Conservation (phyloP, 352 stramenopile genomes). For the Pythium guiyangense region DNA sequence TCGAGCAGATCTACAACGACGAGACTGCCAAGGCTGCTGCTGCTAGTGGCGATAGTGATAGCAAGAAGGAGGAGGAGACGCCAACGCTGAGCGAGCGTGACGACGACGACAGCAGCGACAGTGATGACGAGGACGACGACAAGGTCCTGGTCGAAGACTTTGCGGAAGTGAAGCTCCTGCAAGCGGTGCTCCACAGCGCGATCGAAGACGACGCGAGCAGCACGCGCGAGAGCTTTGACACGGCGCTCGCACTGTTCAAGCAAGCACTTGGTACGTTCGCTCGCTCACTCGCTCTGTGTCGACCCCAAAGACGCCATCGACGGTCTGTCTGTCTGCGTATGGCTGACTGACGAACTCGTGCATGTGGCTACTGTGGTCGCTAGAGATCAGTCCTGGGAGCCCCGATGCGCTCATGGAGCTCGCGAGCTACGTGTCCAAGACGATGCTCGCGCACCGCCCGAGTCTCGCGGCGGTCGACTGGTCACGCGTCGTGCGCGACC, state of each 20-base stretch:
- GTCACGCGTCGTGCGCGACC: slow-evolving; percentile 33
- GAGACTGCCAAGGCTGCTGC: slow-evolving; percentile 13
- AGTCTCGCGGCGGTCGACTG: slow-evolving; percentile 20
- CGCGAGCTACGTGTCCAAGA: slow-evolving; percentile 55
- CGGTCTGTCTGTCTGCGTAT: neutral
- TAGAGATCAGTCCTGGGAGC: slow-evolving; percentile 44
- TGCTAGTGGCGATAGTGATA: neutral
- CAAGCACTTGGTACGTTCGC: slow-evolving; percentile 31
- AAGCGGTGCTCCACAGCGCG: slow-evolving; percentile 53
- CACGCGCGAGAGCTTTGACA: slow-evolving; percentile 26
- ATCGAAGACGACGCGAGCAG: slow-evolving; percentile 28
- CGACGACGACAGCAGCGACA: neutral
- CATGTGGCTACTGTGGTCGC: neutral
- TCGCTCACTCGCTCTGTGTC: neutral
- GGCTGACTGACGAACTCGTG: neutral
- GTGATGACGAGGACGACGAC: slow-evolving; percentile 29
- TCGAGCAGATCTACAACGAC: slow-evolving; percentile 36
- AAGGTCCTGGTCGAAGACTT: slow-evolving; percentile 40
- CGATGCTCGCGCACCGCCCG: slow-evolving; percentile 21
- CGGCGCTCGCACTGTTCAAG: slow-evolving; percentile 54
- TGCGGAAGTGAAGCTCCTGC: slow-evolving; percentile 52
- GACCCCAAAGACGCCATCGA: too few species aligned
- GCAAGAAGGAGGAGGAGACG: slow-evolving; percentile 1
- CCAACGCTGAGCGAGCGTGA: neutral
- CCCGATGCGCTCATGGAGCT: slow-evolving; percentile 70